Conservation (phyloP, 352 stramenopile species). For the Phytophthora sp. region DNA sequence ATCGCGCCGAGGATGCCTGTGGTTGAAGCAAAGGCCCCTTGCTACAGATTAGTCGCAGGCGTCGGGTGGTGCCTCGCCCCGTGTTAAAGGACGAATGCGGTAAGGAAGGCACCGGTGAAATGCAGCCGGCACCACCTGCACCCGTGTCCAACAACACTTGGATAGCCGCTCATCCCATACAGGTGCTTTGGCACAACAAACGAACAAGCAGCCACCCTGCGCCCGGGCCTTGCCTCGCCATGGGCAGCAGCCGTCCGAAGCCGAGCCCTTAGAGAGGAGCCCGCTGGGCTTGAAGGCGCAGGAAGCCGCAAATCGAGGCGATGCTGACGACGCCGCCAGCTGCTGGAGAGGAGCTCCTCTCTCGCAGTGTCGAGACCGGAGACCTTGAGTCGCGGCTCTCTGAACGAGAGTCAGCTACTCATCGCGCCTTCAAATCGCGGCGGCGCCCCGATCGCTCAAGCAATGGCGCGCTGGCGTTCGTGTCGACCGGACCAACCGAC, state of each 20-base stretch:
- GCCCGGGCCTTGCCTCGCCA: constrained; percentile 1
- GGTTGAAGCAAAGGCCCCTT: no score
- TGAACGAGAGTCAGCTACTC: no score
- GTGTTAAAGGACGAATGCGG: constrained; percentile 26
- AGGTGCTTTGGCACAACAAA: not conserved
- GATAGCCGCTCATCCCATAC: constrained; percentile 16
- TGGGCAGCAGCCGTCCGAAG: no score
- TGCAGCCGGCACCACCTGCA: not conserved
- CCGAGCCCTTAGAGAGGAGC: no score
- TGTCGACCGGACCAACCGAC: constrained; percentile 11
- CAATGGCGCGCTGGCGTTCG: constrained; percentile 11
- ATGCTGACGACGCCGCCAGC: constrained; percentile 26
- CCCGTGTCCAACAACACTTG: constrained; percentile 19
- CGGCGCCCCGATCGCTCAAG: constrained; percentile 26
- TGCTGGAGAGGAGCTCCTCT: constrained; percentile 16
- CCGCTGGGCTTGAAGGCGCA: constrained; percentile 8
- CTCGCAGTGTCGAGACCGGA: constrained; percentile 13
- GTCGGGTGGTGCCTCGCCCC: not conserved
- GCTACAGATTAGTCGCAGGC: constrained; percentile 6
- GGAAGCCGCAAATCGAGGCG: constrained; percentile 22
- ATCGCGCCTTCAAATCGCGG: constrained; percentile 26
- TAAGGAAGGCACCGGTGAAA: no score
- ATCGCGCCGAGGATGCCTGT: constrained; percentile 17
- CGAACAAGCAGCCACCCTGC: constrained; percentile 1
- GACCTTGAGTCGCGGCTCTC: constrained; percentile 22